phyloP scores from a whole-genome alignment of 2,329 filamentous ascomycete genomes.

The Drechslerella coelobrocha region DNA sequence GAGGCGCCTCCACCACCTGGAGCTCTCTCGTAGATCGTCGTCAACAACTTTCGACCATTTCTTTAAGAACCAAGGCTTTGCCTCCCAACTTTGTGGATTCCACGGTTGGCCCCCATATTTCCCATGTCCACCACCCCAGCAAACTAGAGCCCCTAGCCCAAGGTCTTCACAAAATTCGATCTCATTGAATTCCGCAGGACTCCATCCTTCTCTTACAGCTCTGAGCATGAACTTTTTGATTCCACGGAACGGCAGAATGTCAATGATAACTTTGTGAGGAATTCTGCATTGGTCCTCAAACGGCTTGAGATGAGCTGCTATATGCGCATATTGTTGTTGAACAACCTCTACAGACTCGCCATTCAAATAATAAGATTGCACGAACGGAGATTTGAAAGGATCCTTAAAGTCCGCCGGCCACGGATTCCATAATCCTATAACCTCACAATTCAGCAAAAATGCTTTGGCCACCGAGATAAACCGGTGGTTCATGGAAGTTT shows the following conservation, averaged over 20 bases:
- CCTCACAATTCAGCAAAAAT: constrained; percentile 22
- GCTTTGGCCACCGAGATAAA: constrained; percentile 25
- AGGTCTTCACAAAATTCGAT: constrained; percentile 37
- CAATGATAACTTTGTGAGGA: constrained; percentile 32
- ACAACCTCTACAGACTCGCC: constrained; percentile 27
- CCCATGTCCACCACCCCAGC: constrained; percentile 30
- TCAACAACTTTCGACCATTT: constrained; percentile 30
- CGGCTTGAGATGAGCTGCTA: constrained; percentile 6
- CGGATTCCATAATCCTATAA: constrained; percentile 30
- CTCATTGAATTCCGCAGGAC: constrained; percentile 11
- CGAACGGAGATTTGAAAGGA: constrained; percentile 41
- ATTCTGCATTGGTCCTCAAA: constrained; percentile 27
- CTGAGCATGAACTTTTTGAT: constrained; percentile 29
- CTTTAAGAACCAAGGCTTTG: constrained; percentile 33
- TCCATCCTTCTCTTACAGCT: constrained; percentile 4
- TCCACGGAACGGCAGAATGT: constrained; percentile 31
- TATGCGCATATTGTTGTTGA: constrained; percentile 18
- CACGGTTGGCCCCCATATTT: constrained; percentile 35
- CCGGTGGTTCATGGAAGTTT: constrained; percentile 5
- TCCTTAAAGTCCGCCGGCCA: constrained; percentile 40
- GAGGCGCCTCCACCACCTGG: constrained; percentile 30
- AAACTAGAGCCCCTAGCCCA: constrained; percentile 31
- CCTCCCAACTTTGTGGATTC: constrained; percentile 43
- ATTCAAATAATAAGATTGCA: constrained; percentile 39
- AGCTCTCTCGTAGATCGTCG: constrained; percentile 37